Base-by-base conservation (phyloP, 257 asterid species). In the Schizonepeta tenuifolia region DNA sequence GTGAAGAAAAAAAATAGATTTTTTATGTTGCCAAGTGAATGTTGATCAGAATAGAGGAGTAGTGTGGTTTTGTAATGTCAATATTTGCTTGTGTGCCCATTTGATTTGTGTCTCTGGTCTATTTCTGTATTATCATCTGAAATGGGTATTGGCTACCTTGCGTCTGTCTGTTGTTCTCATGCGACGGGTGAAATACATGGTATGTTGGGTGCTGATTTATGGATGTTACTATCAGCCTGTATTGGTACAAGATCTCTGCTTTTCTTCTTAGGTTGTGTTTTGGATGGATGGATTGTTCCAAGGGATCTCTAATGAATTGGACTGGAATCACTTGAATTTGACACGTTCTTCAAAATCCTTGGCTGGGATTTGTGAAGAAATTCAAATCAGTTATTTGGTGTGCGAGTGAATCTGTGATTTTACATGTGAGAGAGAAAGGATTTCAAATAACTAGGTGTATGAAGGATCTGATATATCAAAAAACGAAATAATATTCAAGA, bases 41-140 rank as follows among this genome's bases (percentile, higher is more conserved):
- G 33, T 28, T 28, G 36, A 31, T 31, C n/a, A 46, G 2, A 46
- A 69, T 49, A 28, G 94, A 88, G 21, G 58, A 56, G 15, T 35
- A 31, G 33, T 36, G 64, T 18, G 82, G 44, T 81, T 86, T 88
- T 35, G 0, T 0, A 9, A 12, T 60, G 3, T 60, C 49, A 60
- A 35, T 5, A 15, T 28, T 35, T 8, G 26, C 67, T 2, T n/a
- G 44, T 35, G 49, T 60, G 47, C 47, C 49, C 12, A 6, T 4
- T 20, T 2, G 31, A 51, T 18, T 20, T 7, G 10, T 49, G 11
- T 49, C 56, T 49, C 3, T n/a, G 36, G 3, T 31, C 1, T 36
- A 36, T 36, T 6, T 17, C 0, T 20, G 2, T 53, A 53, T 53
- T 5, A 53, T 20, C 6, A 8, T 53, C 28, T 17, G 58, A 53